phyloP scores from a whole-genome alignment of 2,329 filamentous ascomycete genomes.

The Torrubiella hemipterigena region DNA sequence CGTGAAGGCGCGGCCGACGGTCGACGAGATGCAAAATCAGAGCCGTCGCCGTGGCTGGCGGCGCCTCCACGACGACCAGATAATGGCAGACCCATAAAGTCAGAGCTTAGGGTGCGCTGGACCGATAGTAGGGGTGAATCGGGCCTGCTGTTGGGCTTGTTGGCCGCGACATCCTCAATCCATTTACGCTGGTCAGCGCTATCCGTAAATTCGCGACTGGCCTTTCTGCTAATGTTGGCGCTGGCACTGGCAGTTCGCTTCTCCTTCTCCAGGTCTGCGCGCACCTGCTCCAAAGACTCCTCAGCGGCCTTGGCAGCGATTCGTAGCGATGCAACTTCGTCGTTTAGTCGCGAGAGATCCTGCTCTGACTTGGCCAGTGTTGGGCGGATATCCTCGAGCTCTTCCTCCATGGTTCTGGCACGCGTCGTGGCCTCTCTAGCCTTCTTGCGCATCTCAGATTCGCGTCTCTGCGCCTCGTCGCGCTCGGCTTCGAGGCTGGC shows the following conservation, averaged over 20 bases:
- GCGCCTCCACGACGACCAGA: not conserved
- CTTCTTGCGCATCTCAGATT: conserved; percentile 81
- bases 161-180: conserved; percentile 36
- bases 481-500: conserved; percentile 77
- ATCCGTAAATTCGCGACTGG: conserved; percentile 19
- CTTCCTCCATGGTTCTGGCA: conserved; percentile 64
- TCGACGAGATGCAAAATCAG: conserved; percentile 38
- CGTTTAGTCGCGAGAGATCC: conserved; percentile 48
- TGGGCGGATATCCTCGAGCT: conserved; percentile 59
- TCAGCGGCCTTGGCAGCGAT: conserved; percentile 55
- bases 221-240: no score
- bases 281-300: conserved; percentile 45
- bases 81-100: conserved; percentile 27
- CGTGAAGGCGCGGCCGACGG: conserved; percentile 26
- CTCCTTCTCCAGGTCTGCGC: conserved; percentile 37
- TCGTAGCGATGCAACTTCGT: conserved; percentile 49
- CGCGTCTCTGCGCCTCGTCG: conserved; percentile 71
- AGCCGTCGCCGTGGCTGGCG: conserved; percentile 10
- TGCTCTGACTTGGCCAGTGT: conserved; percentile 52
- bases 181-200: conserved; percentile 33
- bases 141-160: conserved; percentile 36
- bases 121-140: conserved; percentile 41
- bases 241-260: conserved; percentile 19
- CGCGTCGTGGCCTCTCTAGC: conserved; percentile 65
- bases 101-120: conserved; percentile 41